phyloP scores from a whole-genome alignment of 2,329 filamentous ascomycete genomes.

The Venturia pyrina region DNA sequence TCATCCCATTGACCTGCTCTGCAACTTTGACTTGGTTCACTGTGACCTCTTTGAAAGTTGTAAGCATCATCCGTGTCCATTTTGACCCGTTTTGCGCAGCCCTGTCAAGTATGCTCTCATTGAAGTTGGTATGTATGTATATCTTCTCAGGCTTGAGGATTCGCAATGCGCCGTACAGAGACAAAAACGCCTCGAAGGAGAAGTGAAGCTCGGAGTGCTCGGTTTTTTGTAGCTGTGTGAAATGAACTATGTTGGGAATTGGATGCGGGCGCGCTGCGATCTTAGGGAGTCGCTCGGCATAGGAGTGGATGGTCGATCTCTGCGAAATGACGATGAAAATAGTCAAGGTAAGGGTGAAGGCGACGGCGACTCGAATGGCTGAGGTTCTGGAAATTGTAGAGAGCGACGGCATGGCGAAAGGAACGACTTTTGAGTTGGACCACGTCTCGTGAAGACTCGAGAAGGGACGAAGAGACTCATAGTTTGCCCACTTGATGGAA shows the following conservation, averaged over 20 bases:
- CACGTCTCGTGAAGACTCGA: not conserved
- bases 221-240: not conserved
- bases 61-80: not conserved
- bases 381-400: not conserved
- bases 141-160: constrained; percentile 1
- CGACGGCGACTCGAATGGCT: not conserved
- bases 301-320: not conserved
- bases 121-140: not conserved
- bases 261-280: not conserved
- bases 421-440: not conserved
- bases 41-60: not conserved
- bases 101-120: not conserved
- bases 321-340: not conserved
- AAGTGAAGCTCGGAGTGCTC: not conserved
- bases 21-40: not conserved
- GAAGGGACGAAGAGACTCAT: not conserved
- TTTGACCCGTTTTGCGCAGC: not conserved
- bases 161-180: not conserved
- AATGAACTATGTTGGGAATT: not conserved
- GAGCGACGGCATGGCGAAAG: not conserved
- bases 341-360: not conserved
- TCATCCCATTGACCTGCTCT: not conserved
- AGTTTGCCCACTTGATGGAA: not conserved
- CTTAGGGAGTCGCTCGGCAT: not conserved
- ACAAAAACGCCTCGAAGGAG: not conserved